Evolutionary conservation across 1,284 basidiomycete species (phyloP).

Genomic region (Ganoderma sinense): DNA sequence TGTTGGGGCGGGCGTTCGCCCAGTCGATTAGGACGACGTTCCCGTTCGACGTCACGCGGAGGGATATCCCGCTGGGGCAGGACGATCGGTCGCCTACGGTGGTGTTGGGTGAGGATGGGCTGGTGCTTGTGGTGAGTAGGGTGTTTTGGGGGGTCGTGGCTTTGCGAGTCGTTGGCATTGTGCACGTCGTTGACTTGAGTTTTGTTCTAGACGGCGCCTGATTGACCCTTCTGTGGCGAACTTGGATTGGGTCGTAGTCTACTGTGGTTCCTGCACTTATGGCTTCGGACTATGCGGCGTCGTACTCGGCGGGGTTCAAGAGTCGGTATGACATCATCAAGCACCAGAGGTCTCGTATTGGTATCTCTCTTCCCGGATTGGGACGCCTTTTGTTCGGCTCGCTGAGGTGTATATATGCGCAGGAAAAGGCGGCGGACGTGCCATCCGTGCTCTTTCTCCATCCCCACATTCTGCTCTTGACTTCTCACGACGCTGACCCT

Average conservation of each 20-base stretch:
- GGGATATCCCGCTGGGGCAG: neutral
- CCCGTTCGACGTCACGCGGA: neutral
- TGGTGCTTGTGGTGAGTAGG: neutral
- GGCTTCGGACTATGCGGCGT: no score
- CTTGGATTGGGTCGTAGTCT: no score
- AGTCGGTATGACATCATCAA: no score
- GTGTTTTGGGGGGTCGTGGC: no score
- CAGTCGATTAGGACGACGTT: neutral
- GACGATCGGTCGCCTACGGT: neutral
- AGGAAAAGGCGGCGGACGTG: no score
- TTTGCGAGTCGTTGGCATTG: no score
- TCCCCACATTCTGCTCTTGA: neutral
- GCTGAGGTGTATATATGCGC: neutral
- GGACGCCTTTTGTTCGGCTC: neutral
- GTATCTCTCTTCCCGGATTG: neutral
- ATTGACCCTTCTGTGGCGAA: no score
- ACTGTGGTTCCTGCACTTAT: no score
- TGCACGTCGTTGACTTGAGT: no score
- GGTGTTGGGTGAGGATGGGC: neutral
- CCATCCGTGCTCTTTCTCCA: neutral
- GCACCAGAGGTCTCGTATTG: neutral
- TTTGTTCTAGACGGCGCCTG: no score
- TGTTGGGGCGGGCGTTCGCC: neutral
- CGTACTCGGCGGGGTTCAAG: no score
- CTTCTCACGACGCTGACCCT: neutral